Conservation (phyloP, 768 basidiomycete species). For the Amanita rimosa region DNA sequence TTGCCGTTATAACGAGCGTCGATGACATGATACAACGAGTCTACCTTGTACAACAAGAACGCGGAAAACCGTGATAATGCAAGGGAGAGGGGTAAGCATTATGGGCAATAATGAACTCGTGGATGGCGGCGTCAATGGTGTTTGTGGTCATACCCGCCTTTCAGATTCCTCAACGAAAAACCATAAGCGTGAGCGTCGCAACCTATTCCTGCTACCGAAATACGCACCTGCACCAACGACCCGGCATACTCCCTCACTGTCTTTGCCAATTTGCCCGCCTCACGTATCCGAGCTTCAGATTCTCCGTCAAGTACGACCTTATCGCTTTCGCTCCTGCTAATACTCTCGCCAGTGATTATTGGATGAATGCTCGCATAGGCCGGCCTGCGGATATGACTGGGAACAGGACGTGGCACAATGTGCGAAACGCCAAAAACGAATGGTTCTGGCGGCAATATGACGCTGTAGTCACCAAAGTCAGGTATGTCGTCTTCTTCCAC, state of each 20-base stretch:
- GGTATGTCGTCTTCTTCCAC: neutral
- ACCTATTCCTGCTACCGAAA: neutral
- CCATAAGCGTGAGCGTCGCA: neutral
- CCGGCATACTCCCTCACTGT: constrained; percentile 44
- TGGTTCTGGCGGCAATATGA: constrained; percentile 59
- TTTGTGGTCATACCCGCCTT: constrained; percentile 69
- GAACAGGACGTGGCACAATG: constrained; percentile 46
- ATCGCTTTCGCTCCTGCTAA: constrained; percentile 7
- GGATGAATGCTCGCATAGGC: constrained; percentile 29
- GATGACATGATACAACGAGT: neutral
- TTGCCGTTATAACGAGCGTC: constrained; percentile 31
- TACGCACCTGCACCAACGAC: constrained; percentile 39
- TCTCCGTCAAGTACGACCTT: constrained; percentile 39
- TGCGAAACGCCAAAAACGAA: constrained; percentile 54
- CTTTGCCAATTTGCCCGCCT: constrained; percentile 45
- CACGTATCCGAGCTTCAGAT: constrained; percentile 39
- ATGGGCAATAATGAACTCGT: constrained; percentile 46
- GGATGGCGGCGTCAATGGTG: constrained; percentile 59
- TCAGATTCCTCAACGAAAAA: constrained; percentile 1
- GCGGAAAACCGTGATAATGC: constrained; percentile 63
- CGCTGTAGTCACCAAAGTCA: constrained; percentile 41
- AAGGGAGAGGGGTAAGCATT: constrained; percentile 85
- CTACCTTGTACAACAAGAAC: constrained; percentile 65
- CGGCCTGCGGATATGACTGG: constrained; percentile 42
- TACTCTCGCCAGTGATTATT: neutral